phyloP scores from a whole-genome alignment of 495 filamentous ascomycete species.

The Penicillium salamii region DNA sequence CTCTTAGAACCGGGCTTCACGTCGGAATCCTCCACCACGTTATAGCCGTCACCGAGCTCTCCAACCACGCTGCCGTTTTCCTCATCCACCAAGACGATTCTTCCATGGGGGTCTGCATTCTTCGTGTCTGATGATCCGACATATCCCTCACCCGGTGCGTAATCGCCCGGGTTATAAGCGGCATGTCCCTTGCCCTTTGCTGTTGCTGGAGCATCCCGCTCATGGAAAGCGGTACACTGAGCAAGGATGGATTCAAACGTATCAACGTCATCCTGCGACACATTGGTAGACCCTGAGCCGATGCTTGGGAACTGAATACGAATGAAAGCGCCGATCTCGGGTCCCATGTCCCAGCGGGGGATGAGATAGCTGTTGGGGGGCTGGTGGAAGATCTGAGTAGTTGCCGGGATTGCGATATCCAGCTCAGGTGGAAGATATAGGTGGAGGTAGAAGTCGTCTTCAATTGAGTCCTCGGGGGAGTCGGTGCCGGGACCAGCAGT shows the following conservation, averaged over 20 bases:
- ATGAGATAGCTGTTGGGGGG: constrained; percentile 86
- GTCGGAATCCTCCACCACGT: constrained; percentile 69
- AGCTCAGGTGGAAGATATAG: constrained; percentile 91
- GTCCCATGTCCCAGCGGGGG: constrained; percentile 86
- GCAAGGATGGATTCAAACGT: constrained; percentile 96
- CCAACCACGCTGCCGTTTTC: constrained; percentile 94
- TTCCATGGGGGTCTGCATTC: constrained; percentile 54
- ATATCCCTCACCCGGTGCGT: constrained; percentile 76
- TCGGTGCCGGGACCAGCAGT: constrained; percentile 34
- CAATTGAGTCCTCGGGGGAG: constrained; percentile 63
- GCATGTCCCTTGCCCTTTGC: constrained; percentile 49
- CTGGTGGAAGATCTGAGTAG: constrained; percentile 93
- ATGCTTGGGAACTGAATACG: constrained; percentile 81
- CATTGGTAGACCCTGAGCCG: constrained; percentile 58
- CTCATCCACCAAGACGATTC: constrained; percentile 93
- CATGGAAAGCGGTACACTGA: constrained; percentile 91
- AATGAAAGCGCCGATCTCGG: constrained; percentile 83
- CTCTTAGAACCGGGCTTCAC: constrained; percentile 85
- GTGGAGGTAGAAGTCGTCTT: constrained; percentile 95
- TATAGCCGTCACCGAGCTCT: constrained; percentile 78
- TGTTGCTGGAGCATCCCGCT: constrained; percentile 64
- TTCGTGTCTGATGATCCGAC: constrained; percentile 33
- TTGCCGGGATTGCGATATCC: constrained; percentile 84
- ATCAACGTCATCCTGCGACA: constrained; percentile 87
- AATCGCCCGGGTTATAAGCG: constrained; percentile 77